A percentile compares a stretch with the other conserved stretches of the same genome.
phyloP scores from a whole-genome alignment of 2,329 filamentous ascomycete species.

The Monosporascus sp. region DNA sequence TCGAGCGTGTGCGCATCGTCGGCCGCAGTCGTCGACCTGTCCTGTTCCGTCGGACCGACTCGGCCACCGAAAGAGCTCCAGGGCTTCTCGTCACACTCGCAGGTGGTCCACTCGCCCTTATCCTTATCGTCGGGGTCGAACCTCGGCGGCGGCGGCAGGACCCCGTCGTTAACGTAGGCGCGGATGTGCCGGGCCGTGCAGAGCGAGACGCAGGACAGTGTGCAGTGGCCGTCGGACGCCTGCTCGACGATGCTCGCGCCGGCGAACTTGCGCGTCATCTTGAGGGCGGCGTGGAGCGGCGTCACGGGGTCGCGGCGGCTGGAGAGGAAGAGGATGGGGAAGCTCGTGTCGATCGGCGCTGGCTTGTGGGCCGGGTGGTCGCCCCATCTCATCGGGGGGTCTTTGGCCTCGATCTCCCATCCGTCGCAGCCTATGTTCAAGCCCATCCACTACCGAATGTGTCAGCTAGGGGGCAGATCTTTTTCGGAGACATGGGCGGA shows the following conservation, averaged over 20 bases:
- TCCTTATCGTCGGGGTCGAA: constrained; percentile 14
- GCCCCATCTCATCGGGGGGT: constrained; percentile 27
- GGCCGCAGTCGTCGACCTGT: background rate
- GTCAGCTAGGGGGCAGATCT: constrained; percentile 15
- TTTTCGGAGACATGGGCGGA: no score
- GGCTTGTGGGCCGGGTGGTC: constrained; percentile 24
- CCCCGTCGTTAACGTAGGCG: constrained; percentile 30
- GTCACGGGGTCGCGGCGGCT: constrained; percentile 57
- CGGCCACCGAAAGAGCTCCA: constrained; percentile 15
- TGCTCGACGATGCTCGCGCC: constrained; percentile 34
- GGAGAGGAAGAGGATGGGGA: constrained; percentile 52
- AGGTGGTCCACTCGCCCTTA: constrained; percentile 20
- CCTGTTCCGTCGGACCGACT: background rate
- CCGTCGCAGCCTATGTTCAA: constrained; percentile 29
- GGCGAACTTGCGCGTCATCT: constrained; percentile 33
- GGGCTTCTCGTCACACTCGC: constrained; percentile 22
- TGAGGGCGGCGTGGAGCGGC: constrained; percentile 42
- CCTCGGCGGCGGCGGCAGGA: constrained; percentile 25
- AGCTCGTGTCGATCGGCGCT: constrained; percentile 35
- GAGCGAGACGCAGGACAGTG: constrained; percentile 27
- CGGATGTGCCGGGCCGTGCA: constrained; percentile 31
- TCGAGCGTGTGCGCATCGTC: constrained; percentile 3
- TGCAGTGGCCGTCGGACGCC: constrained; percentile 30
- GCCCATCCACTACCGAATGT: constrained; percentile 22
- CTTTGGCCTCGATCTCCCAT: constrained; percentile 28